Evolutionary conservation across 495 filamentous ascomycete genomes (phyloP), one percentile per base, ranked within the genome.

Genomic region (Penicillium verhagenii): DNA sequence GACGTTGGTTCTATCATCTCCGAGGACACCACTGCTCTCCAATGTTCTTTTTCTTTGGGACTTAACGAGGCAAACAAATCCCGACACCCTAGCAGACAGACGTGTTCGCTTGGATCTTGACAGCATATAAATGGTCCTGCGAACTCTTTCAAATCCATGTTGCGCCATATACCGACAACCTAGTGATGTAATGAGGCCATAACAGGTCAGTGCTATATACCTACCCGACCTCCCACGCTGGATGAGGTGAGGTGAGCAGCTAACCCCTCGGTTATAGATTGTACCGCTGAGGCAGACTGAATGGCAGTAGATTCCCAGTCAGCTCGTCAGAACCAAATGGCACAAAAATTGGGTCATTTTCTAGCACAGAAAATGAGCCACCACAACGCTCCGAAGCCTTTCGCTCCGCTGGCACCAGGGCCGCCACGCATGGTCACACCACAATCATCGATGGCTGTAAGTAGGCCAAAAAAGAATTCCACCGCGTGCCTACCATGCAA

Each of bases 401-500:
- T 74, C 24, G 64, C 61, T 47, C 37, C 64, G 1, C 59, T 76
- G 25, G 70, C 70, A 28, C 71, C 71, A 25, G 70, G 68, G 2
- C 70, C 64, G 29, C 46, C 64, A 18, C 64, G 64, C 7, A 60
- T 50, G 9, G 60, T 60, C 20, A 43, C 64, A 33, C 56, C 56
- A 37, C 62, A 66, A 19, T 39, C 54, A 16, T 47, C 57, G 2
- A 50, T 53, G 4, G 43, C 62, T 11, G 47, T 73, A 28, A 53
- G 47, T 42, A 65, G 64, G 44, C 63, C 65, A 19, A 73, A 68
- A 42, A 77, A 77, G 60, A 77, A 68, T 43, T 77, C 74, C 6
- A 75, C 66, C 0, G 74, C 74, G 11, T 77, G 74, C 43, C 46
- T 64, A 25, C 63, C 68, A 46, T 77, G 74, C 51, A 77, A 75